Conservation (phyloP, 345 rosid genomes). For the Xanthoceras sorbifolium region DNA sequence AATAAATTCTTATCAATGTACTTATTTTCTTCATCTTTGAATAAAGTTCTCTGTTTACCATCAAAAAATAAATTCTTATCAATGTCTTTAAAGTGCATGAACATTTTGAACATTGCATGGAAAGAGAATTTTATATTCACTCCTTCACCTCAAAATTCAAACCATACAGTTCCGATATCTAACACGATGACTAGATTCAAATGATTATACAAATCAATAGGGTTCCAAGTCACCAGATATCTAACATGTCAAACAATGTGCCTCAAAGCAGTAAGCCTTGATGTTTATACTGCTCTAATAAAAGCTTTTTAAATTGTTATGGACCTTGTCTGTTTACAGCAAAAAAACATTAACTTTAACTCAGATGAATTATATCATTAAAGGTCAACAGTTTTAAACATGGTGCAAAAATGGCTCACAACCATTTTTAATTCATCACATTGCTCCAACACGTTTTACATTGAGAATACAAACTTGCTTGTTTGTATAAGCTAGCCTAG, state of each 20-base stretch:
- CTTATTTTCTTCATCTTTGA: too few species aligned
- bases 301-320: neutral
- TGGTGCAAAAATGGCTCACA: neutral
- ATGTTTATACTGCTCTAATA: neutral
- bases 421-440: constrained; percentile 1
- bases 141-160: neutral
- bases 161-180: neutral
- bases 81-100: neutral
- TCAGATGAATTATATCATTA: neutral
- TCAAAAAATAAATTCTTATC: neutral
- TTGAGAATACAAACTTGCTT: neutral
- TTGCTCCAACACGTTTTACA: neutral
- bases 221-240: neutral
- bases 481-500: neutral
- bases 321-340: neutral
- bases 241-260: constrained; percentile 2
- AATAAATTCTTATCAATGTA: neutral
- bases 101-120: neutral
- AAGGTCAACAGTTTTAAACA: neutral
- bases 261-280: neutral
- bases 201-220: neutral
- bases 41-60: too few species aligned
- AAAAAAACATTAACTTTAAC: neutral
- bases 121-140: neutral
- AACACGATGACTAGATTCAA: neutral